phyloP scores from a whole-genome alignment of 2,329 filamentous ascomycete species.

The Diaporthe longicolla region DNA sequence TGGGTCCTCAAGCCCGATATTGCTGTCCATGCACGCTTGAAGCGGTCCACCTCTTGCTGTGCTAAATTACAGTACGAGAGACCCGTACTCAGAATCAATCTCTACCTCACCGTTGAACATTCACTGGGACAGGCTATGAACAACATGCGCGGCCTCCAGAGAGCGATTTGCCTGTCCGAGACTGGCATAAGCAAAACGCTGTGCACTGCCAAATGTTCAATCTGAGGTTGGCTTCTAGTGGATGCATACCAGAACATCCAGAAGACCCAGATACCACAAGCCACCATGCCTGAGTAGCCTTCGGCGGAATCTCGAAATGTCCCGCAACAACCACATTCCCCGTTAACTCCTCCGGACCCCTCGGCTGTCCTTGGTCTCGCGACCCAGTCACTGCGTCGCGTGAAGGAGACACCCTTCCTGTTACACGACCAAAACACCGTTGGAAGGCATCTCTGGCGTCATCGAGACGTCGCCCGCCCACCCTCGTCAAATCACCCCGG shows the following conservation, averaged over 20 bases:
- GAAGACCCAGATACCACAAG: background rate
- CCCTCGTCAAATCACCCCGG: background rate
- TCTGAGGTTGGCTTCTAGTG: background rate
- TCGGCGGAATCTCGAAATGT: background rate
- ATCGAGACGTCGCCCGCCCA: background rate
- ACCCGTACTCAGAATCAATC: background rate
- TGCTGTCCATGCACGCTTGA: background rate
- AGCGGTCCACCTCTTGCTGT: background rate
- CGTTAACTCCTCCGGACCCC: background rate
- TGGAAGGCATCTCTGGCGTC: slow-evolving; percentile 13
- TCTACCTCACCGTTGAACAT: background rate
- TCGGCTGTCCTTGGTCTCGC: slow-evolving; percentile 2
- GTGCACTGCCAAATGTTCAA: background rate
- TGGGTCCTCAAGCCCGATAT: background rate
- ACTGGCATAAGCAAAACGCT: background rate
- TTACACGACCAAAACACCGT: background rate
- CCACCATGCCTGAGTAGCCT: background rate
- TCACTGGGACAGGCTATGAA: background rate
- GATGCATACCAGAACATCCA: background rate
- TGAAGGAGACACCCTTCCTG: background rate
- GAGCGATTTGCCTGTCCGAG: background rate
- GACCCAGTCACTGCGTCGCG: slow-evolving; percentile 1
- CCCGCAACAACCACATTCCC: background rate
- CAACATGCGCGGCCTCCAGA: too few species aligned
- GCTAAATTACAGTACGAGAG: background rate